Evolutionary conservation across 2,329 filamentous ascomycete species (phyloP), one percentile per base, ranked within the genome.

Genomic region (Pseudovirgaria hyperparasitica): DNA sequence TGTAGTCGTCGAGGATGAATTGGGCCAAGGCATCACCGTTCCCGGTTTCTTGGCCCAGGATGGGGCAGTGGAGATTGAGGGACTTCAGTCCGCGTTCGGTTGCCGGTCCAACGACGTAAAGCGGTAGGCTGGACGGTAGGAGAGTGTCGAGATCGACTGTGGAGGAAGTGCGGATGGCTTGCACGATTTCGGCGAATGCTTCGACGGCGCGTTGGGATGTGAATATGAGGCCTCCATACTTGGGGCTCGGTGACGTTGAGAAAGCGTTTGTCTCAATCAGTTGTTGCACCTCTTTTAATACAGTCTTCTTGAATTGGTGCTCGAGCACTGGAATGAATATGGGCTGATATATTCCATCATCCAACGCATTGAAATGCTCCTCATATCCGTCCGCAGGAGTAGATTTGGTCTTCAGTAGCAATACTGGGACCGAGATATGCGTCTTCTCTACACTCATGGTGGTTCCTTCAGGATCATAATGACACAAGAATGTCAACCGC

Each of bases 191-290:
- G 4, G 70, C 58, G 42, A 90, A 84, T 0, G 77, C 80, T 48
- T 90, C 82, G 3, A 90, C 82, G 1, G 82, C 80, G 25, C 82
- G 68, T 49, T 90, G 82, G 6, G 79, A 86, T 2, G 82, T 90
- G 46, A 90, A 87, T 26, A 90, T 75, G 31, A 87, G 57, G n/a
- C 79, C 82, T 5, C 80, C 79, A 43, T 82, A 87, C 9, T 55
- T 46, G 28, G 52, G 50, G 9, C 42, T 44, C 6, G 42, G 32
- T 12, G 37, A 32, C 5, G 11, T 25, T n/a, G 27, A 13, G 33
- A 65, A 57, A 15, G 52, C 55, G 23, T 56, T 54, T 22, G 42
- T 43, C 34, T 48, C 43, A 13, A 86, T 61, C 10, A 73, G 45
- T 3, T 51, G 43, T 16, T 59, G 58, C 13, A 85, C 54, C 22